phyloP scores from a whole-genome alignment of 164 flowering plant species.

The Tetracentron sinense region DNA sequence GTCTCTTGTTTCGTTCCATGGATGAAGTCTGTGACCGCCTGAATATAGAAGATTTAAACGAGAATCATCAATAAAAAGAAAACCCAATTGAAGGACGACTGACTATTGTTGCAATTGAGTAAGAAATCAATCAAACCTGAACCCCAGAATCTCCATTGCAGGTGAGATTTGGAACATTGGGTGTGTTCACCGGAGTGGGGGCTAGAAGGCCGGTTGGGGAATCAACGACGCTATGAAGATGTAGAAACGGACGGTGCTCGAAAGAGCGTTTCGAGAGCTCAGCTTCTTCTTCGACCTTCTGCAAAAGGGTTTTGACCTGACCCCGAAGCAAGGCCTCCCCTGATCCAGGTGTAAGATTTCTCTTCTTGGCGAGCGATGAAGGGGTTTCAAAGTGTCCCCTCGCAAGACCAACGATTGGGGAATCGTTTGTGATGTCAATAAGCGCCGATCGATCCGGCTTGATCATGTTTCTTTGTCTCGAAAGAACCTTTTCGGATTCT shows the following conservation, averaged over 20 bases:
- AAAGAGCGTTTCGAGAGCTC: slow-evolving; percentile 28
- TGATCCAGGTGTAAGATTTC: slow-evolving; percentile 40
- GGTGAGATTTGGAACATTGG: slow-evolving; percentile 7
- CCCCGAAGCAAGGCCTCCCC: slow-evolving; percentile 67
- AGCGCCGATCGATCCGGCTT: slow-evolving; percentile 37
- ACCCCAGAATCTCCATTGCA: not conserved
- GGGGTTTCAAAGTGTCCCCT: slow-evolving; percentile 37
- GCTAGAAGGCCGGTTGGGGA: slow-evolving; percentile 48
- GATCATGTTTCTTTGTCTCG: slow-evolving; percentile 20
- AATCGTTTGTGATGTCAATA: slow-evolving; percentile 44
- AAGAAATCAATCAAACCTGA: too few relatives aligned
- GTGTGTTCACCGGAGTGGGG: slow-evolving; percentile 54
- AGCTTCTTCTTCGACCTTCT: slow-evolving; percentile 46
- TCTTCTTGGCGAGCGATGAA: slow-evolving; percentile 20
- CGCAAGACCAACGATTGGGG: slow-evolving; percentile 50
- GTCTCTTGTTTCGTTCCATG: slow-evolving; percentile 23
- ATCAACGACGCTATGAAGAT: slow-evolving; percentile 18
- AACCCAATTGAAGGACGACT: slow-evolving; percentile 4
- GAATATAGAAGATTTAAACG: not conserved
- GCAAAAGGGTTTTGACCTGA: slow-evolving; percentile 53
- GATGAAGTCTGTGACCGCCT: slow-evolving; percentile 15
- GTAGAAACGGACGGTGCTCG: slow-evolving; percentile 25
- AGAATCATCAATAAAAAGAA: not conserved
- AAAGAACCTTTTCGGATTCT: slow-evolving; percentile 25
- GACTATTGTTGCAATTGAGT: too few relatives aligned